Base-by-base conservation (phyloP, 139 green algal genomes). In the Nannochloris sp. region DNA sequence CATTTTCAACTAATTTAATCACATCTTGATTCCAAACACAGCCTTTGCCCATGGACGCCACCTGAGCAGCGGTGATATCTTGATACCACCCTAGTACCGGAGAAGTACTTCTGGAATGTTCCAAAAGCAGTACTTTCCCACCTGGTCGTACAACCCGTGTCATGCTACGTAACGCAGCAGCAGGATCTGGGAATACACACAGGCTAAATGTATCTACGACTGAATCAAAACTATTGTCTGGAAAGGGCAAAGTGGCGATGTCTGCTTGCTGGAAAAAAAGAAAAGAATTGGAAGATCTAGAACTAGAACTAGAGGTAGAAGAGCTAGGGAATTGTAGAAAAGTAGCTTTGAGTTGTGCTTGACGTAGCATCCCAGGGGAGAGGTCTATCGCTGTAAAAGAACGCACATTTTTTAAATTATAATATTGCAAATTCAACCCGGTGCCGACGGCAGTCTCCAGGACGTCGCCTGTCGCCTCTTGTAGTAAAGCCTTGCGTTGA, bases 191-290 rank as follows among this genome's bases (percentile, higher is more conserved):
- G 39, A 78, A 76, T 15, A 68, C 78, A 65, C 85, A 92, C 8
- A 92, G 72, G 15, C 75, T 78, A 72, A 90, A 92, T 9, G 82
- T 90, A 61, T 92, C 85, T 31, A 95, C 74, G 5, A 92, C 76
- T 7, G 69, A 82, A 68, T 89, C 81, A 65, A 87, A 91, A n/a
- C 37, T 51, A 15, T 15, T 12, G 6, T 34, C 13, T 24, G 35
- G 36, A 54, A 64, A 67, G 8, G 72, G 19, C 34, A 65, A 25
- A 24, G 6, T 51, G 24, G 6, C 61, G 23, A 70, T 45, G 31
- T 57, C 44, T 13, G 34, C 62, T n/a, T 57, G 61, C 23, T 39
- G 2, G 13, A 68, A 9, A 34, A 10, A 27, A 29, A 34, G 9
- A 10, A 34, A 34, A 9, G 51, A 29, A 9, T 27, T 10, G 10